Evolutionary conservation across 495 filamentous ascomycete species (phyloP).

Genomic region (Aspergillus indologenus): DNA sequence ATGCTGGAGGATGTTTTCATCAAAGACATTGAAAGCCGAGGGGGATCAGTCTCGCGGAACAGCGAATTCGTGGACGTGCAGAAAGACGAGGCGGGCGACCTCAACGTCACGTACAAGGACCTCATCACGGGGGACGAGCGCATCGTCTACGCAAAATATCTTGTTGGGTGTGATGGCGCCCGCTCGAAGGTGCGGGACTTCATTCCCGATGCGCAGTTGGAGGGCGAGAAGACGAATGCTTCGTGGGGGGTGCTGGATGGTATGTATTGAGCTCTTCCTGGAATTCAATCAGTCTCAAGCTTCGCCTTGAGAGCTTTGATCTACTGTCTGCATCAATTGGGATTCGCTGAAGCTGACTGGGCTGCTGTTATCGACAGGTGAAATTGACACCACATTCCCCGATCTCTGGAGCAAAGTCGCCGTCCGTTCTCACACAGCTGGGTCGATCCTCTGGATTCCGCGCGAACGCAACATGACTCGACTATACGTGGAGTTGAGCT

Average conservation of each 20-base stretch:
- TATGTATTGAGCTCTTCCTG: no score
- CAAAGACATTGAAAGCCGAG: constrained; percentile 57
- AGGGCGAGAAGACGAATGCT: constrained; percentile 58
- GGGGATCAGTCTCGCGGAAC: constrained; percentile 54
- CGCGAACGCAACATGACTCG: constrained; percentile 72
- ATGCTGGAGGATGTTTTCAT: constrained; percentile 68
- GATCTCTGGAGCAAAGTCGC: constrained; percentile 71
- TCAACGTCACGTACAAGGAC: constrained; percentile 29
- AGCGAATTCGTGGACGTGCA: constrained; percentile 43
- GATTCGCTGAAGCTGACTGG: no score
- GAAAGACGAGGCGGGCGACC: constrained; percentile 15
- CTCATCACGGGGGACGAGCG: constrained; percentile 10
- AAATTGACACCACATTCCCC: constrained; percentile 72
- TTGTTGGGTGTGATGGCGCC: constrained; percentile 36
- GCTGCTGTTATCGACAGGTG: constrained; percentile 27
- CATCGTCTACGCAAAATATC: constrained; percentile 24
- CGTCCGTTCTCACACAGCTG: constrained; percentile 62
- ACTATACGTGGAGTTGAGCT: constrained; percentile 72
- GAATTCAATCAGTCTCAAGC: no score
- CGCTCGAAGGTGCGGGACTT: constrained; percentile 29
- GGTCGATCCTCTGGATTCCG: constrained; percentile 75
- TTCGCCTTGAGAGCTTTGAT: no score
- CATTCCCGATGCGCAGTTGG: constrained; percentile 55
- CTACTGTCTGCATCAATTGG: no score
- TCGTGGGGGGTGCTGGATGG: constrained; percentile 80